These are phyloP conservation scores for Trichosanthes cucumerina DNA, from an alignment of 306 rosid genomes.

Conservation along the genomic window DNA sequence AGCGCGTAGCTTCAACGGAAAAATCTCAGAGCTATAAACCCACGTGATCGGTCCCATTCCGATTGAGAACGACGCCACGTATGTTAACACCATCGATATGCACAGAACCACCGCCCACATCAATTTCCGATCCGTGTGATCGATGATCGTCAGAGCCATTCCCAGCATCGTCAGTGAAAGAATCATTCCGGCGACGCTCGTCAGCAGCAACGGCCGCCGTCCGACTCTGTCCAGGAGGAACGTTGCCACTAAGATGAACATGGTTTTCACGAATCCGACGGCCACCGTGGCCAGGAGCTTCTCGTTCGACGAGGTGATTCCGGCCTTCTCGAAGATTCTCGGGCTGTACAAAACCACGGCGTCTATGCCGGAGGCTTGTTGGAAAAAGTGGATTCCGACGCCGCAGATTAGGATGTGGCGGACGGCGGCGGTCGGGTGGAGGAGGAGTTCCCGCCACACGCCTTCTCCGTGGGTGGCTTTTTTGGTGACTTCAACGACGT, in stretches of 20 bases:
- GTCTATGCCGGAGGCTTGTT: slow-evolving; percentile 51
- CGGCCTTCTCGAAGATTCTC: slow-evolving; percentile 41
- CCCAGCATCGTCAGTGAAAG: slow-evolving; percentile 32
- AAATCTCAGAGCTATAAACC: slow-evolving; percentile 56
- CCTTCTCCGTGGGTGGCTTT: slow-evolving; percentile 20
- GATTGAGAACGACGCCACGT: slow-evolving; percentile 48
- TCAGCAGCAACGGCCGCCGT: slow-evolving; percentile 43
- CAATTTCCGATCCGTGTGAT: background rate
- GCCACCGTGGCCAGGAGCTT: slow-evolving; percentile 44
- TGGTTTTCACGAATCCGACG: slow-evolving; percentile 35
- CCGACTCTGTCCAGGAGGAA: slow-evolving; percentile 42
- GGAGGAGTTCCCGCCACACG: slow-evolving; percentile 47
- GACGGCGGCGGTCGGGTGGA: slow-evolving; percentile 41
- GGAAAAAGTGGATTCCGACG: slow-evolving; percentile 50
- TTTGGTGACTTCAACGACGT: slow-evolving; percentile 12
- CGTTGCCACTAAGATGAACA: slow-evolving; percentile 44
- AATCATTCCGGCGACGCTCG: slow-evolving; percentile 42
- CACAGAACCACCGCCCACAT: slow-evolving; percentile 52
- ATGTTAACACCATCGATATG: slow-evolving; percentile 26
- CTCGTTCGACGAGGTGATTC: slow-evolving; percentile 13
- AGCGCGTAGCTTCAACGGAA: slow-evolving; percentile 49
- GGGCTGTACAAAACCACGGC: slow-evolving; percentile 57
- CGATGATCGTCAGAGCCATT: slow-evolving; percentile 28
- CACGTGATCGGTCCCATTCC: slow-evolving; percentile 62
- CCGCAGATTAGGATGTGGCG: slow-evolving; percentile 43